Base-by-base conservation (phyloP, 768 basidiomycete species). In the Candolleomyces efflorescens region DNA sequence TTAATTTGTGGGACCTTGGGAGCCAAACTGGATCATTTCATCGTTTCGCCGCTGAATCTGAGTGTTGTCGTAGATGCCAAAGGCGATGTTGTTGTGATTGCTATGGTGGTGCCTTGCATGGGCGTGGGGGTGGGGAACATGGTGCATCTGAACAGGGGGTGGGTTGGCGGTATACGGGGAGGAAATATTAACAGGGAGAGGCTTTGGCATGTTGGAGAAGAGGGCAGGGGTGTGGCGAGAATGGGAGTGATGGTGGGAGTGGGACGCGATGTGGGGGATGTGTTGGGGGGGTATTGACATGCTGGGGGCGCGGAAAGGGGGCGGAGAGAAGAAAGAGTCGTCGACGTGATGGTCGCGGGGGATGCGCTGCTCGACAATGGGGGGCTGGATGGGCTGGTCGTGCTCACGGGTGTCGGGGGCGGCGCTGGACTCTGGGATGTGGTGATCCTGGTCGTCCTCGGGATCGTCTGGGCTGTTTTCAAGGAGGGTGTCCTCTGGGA, bases 61-160 rank as follows among this genome's bases (percentile, higher is more conserved):
- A 68, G 66, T 56, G 53, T 68, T 60, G 55, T 65, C 60, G 54
- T 75, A 73, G n/a, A 75, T n/a, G n/a, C n/a, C n/a, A n/a, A n/a
- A n/a, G n/a, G n/a, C n/a, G n/a, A n/a, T 64, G 57, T 79, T 79
- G 58, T 70, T 61, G 61, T 85, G 61, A 59, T 79, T 76, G 3
- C 81, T 78, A 63, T 86, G 85, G 61, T 86, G 89, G 60, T 88
- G 86, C 36, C 87, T 81, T 0, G 88, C 84, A 63, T 90, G 88
- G 0, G 87, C 86, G 58, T 90, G 89, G 1, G 89, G 87, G 61
- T 90, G 89, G 1, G 89, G 86, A 46, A 90, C 86, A 61, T 90
- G 89, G 63, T 90, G 89, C 86, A 91, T 87, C 65, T 82, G 85
- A 22, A 77, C 66, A 5, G 76, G 13, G 4, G 51, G 5, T 9